phyloP scores from a whole-genome alignment of 73 alveolate genomes.

The Tetrahymena malaccensis region DNA sequence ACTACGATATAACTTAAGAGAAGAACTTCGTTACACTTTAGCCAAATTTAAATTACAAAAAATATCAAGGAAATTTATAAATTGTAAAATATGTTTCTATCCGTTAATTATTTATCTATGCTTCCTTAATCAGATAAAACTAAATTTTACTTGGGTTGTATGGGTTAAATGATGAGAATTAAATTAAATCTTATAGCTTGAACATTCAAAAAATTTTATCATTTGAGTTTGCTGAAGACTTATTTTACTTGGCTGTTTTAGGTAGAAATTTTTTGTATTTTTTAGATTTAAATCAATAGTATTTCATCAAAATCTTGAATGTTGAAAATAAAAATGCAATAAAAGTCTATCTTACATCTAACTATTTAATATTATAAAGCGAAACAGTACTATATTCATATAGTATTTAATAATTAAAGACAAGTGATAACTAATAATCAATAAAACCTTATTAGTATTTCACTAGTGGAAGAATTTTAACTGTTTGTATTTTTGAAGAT shows the following conservation, averaged over 20 bases:
- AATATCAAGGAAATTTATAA: not conserved
- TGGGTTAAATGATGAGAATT: not conserved
- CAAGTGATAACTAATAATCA: not conserved
- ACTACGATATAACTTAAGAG: not conserved
- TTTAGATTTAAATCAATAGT: not conserved
- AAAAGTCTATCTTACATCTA: not conserved
- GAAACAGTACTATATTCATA: not conserved
- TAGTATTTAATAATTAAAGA: no score
- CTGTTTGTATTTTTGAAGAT: not conserved
- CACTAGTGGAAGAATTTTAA: not conserved
- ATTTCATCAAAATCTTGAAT: not conserved
- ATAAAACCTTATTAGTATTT: not conserved
- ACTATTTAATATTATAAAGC: not conserved
- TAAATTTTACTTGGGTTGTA: not conserved
- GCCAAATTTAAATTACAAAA: not conserved
- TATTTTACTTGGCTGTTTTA: not conserved
- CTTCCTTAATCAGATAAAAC: no score
- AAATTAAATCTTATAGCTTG: not conserved
- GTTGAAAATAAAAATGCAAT: not conserved
- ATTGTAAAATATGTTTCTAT: not conserved
- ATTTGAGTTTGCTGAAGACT: not conserved
- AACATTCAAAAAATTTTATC: not conserved
- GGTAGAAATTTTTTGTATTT: not conserved
- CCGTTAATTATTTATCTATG: not conserved
- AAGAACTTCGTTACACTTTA: not conserved